These are phyloP conservation scores for Phytopythium cucurbitacearum DNA, from an alignment of 352 stramenopile species.

Conservation along the genomic window DNA sequence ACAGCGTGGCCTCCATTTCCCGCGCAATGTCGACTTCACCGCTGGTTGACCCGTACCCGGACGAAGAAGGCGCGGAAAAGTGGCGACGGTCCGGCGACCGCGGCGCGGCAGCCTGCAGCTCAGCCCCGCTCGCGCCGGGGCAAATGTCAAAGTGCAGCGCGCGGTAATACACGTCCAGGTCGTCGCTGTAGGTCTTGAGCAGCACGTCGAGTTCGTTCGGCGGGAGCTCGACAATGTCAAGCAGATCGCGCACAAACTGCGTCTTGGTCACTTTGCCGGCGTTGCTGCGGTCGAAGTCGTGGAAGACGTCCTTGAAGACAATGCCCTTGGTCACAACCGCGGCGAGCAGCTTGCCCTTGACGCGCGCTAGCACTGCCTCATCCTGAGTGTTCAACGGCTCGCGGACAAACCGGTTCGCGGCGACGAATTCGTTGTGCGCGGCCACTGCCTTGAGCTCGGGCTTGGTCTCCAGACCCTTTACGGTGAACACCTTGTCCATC, in stretches of 20 bases:
- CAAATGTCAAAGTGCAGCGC: slow-evolving; percentile 70
- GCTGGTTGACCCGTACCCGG: not conserved
- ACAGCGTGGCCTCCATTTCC: slow-evolving; percentile 55
- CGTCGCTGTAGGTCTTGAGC: slow-evolving; percentile 66
- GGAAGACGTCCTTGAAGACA: slow-evolving; percentile 86
- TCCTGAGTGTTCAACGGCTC: slow-evolving; percentile 16
- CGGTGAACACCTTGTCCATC: slow-evolving; percentile 81
- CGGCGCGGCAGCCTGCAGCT: slow-evolving; percentile 17
- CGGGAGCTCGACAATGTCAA: slow-evolving; percentile 56
- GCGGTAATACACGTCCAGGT: slow-evolving; percentile 76
- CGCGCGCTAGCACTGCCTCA: slow-evolving; percentile 19
- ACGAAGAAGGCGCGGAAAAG: slow-evolving; percentile 27
- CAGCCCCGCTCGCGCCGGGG: slow-evolving; percentile 27
- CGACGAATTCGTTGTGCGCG: not conserved
- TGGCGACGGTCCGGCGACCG: slow-evolving; percentile 53
- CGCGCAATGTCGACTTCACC: slow-evolving; percentile 18
- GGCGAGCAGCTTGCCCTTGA: slow-evolving; percentile 54
- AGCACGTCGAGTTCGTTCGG: slow-evolving; percentile 50
- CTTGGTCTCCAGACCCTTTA: slow-evolving; percentile 73
- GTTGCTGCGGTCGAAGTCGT: slow-evolving; percentile 83
- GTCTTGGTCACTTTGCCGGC: slow-evolving; percentile 77
- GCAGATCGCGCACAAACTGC: slow-evolving; percentile 72
- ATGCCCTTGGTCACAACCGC: slow-evolving; percentile 77
- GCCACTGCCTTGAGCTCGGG: slow-evolving; percentile 19
- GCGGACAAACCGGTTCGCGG: slow-evolving; percentile 29